Conservation (phyloP, 805 yeast species). For the Yarrowia sp. region DNA sequence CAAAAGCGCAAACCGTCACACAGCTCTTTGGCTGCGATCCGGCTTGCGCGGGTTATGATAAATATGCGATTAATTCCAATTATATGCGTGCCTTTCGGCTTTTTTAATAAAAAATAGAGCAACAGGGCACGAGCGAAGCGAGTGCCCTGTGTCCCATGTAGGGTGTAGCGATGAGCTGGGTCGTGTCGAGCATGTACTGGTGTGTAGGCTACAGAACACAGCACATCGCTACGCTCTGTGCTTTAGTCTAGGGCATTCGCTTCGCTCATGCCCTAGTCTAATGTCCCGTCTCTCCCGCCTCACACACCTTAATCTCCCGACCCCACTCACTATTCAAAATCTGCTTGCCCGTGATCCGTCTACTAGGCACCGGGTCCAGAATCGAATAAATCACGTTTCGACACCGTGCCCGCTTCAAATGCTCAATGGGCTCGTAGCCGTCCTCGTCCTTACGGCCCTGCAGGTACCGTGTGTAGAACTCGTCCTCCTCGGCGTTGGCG, state of each 20-base stretch:
- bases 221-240: too few relatives aligned
- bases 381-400: slow-evolving; percentile 91
- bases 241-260: too few relatives aligned
- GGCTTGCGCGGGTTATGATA: not conserved
- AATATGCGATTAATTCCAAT: slow-evolving; percentile 16
- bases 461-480: slow-evolving; percentile 71
- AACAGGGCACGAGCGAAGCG: too few relatives aligned
- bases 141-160: too few relatives aligned
- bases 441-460: slow-evolving; percentile 74
- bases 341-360: slow-evolving; percentile 86
- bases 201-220: too few relatives aligned
- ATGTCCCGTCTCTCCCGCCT: slow-evolving; percentile 53
- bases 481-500: slow-evolving; percentile 73
- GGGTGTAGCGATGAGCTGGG: too few relatives aligned
- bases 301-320: slow-evolving; percentile 77
- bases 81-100: slow-evolving; percentile 21
- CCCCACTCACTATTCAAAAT: slow-evolving; percentile 95
- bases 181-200: too few relatives aligned
- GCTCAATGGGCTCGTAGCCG: slow-evolving; percentile 91
- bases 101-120: not conserved
- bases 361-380: slow-evolving; percentile 82
- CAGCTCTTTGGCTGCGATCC: not conserved
- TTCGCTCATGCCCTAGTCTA: not conserved
- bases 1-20: not conserved
- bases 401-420: slow-evolving; percentile 79